Evolutionary conservation across 257 asterid genomes (phyloP).

Genomic region (Scutellaria minor): DNA sequence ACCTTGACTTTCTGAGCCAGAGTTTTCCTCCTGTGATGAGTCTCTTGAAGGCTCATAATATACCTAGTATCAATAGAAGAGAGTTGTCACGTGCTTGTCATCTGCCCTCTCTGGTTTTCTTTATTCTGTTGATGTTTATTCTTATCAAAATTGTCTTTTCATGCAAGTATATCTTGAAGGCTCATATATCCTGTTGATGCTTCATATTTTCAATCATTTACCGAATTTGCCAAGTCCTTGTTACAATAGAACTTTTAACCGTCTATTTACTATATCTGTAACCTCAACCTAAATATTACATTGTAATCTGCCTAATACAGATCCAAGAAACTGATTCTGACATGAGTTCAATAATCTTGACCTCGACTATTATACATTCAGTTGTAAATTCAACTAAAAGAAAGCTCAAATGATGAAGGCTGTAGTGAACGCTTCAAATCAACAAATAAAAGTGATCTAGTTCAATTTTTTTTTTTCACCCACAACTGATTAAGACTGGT

Average conservation of each 20-base stretch:
- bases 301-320: neutral
- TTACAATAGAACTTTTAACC: conserved; percentile 2
- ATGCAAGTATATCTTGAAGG: neutral
- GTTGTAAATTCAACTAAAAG: conserved; percentile 7
- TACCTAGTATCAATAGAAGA: conserved; percentile 8
- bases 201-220: conserved; percentile 17
- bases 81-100: conserved; percentile 6
- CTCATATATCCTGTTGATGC: neutral
- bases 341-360: neutral
- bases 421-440: neutral
- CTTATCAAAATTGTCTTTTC: neutral
- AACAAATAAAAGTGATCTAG: conserved; percentile 1
- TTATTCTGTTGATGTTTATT: neutral
- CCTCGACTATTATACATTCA: conserved; percentile 2
- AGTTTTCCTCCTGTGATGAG: conserved; percentile 18
- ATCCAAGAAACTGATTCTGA: conserved; percentile 5
- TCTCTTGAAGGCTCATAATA: conserved; percentile 17
- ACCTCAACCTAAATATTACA: neutral
- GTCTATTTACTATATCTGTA: neutral
- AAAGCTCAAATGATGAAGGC: conserved; percentile 21
- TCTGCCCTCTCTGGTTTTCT: conserved; percentile 4
- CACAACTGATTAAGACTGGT: conserved; percentile 7
- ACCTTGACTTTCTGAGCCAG: conserved; percentile 3
- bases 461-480: conserved; percentile 3
- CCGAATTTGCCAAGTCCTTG: conserved; percentile 6